These are phyloP conservation scores for Cutaneotrichosporon spelunceum DNA, from an alignment of 1,284 basidiomycete species.

Conservation along the genomic window DNA sequence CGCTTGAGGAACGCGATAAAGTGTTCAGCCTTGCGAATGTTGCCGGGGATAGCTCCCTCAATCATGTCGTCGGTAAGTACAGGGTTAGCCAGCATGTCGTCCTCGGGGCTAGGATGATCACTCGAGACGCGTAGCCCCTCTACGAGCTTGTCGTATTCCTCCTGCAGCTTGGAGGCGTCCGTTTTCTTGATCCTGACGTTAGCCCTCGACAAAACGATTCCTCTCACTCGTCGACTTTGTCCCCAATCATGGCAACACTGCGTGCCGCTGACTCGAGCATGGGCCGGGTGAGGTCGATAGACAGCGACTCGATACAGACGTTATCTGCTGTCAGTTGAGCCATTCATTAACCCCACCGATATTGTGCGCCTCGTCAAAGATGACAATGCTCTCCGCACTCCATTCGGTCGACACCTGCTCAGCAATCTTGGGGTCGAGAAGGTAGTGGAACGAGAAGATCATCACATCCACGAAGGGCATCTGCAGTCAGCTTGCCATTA, in stretches of 20 bases:
- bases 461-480: conserved; percentile 93
- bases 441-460: conserved; percentile 99
- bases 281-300: conserved; percentile 95
- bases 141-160: conserved; percentile 95
- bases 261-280: conserved; percentile 94
- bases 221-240: conserved; percentile 87
- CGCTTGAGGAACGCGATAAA: conserved; percentile 98
- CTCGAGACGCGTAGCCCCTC: conserved; percentile 83
- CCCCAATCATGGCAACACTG: conserved; percentile 80
- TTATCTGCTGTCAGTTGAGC: conserved; percentile 63
- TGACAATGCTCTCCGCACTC: conserved; percentile 96
- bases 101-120: conserved; percentile 59
- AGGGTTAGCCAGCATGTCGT: conserved; percentile 89
- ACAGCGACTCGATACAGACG: conserved; percentile 97
- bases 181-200: conserved; percentile 78
- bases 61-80: conserved; percentile 93
- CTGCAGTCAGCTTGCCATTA: conserved; percentile 55
- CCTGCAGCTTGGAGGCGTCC: conserved; percentile 89
- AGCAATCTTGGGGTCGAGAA: conserved; percentile 97
- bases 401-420: conserved; percentile 98
- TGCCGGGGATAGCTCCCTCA: conserved; percentile 93
- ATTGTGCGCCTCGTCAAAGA: conserved; percentile 99
- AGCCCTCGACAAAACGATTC: not conserved
- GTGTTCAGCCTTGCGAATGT: conserved; percentile 97
- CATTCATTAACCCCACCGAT: conserved; percentile 64